phyloP scores from a whole-genome alignment of 2,329 filamentous ascomycete species.

The Ambrosiella beaveri region DNA sequence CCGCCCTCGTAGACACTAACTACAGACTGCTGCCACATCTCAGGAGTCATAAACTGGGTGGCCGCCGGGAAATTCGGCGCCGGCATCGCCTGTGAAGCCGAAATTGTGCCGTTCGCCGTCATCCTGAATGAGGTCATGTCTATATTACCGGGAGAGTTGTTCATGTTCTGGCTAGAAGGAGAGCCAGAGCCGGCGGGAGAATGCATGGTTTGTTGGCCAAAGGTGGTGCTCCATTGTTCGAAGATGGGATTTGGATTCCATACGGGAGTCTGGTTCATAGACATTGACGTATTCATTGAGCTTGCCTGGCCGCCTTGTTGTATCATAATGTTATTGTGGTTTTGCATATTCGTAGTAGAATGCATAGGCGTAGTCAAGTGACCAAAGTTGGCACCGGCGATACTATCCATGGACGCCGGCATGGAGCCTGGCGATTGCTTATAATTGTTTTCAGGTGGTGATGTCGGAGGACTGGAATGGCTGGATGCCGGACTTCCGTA shows the following conservation, averaged over 20 bases:
- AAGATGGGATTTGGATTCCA: conserved; percentile 86
- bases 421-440: conserved; percentile 7
- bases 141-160: conserved; percentile 9
- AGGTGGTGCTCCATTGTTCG: conserved; percentile 94
- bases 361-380: conserved; percentile 3
- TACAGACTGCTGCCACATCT: conserved; percentile 59
- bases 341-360: conserved; percentile 16
- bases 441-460: conserved; percentile 16
- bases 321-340: conserved; percentile 12
- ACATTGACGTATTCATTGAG: conserved; percentile 27
- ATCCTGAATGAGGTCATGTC: conserved; percentile 6
- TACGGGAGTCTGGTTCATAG: conserved; percentile 32
- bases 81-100: conserved; percentile 23
- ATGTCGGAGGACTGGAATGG: conserved; percentile 45
- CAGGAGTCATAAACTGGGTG: conserved; percentile 47
- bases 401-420: conserved; percentile 4
- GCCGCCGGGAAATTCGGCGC: conserved; percentile 28
- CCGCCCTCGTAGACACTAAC: conserved; percentile 51
- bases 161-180: conserved; percentile 16
- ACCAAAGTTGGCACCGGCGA: conserved; percentile 4
- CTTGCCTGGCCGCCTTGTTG: conserved; percentile 33
- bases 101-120: conserved; percentile 15
- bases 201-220: conserved; percentile 32
- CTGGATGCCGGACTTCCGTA: conserved; percentile 61
- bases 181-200: conserved; percentile 28